Base-by-base conservation (phyloP, 768 basidiomycete genomes). In the Coprinellus micaceus region DNA sequence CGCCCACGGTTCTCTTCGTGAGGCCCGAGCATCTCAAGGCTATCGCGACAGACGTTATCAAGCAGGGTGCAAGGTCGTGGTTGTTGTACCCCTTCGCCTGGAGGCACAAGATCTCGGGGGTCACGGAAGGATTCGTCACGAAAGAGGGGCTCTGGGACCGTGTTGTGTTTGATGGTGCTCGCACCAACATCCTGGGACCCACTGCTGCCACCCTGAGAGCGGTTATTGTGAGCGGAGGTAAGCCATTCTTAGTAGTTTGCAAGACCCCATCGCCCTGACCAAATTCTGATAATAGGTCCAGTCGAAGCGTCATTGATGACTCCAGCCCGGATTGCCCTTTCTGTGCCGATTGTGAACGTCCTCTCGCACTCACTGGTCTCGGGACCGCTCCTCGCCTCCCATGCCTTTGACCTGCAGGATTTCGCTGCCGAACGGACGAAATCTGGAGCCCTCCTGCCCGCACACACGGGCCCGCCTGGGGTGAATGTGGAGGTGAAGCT, bases 121-220 rank as follows among this genome's bases (percentile, higher is more conserved):
- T 94, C 3, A 65, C 70, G 0, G 88, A 91, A 55, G 94, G 94
- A 4, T 89, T 85, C 61, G 60, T 93, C 39, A 85, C 82, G 15
- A 86, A 86, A 64, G 85, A 88, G 56, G 88, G 88, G 56, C 67
- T 92, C n/a, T 93, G 91, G 88, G 94, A 97, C 66, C 80, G 86
- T 52, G 71, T 87, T 11, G 81, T 92, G 26, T 89, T 91, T 67
- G 85, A 86, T 54, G 69, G 71, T 11, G 86, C 91, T 11, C 78
- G 94, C 22, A 76, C 75, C 37, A 66, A 73, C 59, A 77, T 84
- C 26, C 65, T 90, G 57, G 83, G 88, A 55, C 79, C 83, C 13
- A 77, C 80, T 50, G 83, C 85, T 2, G 74, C 79, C 1, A 81
- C 83, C 22, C 60, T 94, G 37, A 75, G 92, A 57, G 84, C 75